A percentile compares a stretch with the other conserved stretches of the same genome.
Evolutionary conservation across 2,329 filamentous ascomycete species (phyloP).

Genomic region (Alternaria dauci): DNA sequence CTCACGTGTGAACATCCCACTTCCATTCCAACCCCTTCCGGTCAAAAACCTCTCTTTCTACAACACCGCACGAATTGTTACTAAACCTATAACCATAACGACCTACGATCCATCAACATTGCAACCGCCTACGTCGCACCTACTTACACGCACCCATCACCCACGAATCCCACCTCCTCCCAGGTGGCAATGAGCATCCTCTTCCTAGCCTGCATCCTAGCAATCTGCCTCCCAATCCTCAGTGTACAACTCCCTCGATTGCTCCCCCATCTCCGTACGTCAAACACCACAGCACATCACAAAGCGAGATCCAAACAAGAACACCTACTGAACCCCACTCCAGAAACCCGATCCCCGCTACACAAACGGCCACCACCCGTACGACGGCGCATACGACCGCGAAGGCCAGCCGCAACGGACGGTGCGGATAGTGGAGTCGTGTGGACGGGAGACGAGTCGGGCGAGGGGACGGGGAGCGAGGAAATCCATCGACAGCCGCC

Average conservation of each 20-base stretch:
- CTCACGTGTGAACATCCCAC: background rate
- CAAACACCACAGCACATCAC: background rate
- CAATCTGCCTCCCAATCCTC: slow-evolving; percentile 36
- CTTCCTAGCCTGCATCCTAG: slow-evolving; percentile 29
- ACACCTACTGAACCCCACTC: slow-evolving; percentile 13
- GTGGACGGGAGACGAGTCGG: background rate
- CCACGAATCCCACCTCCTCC: background rate
- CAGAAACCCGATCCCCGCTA: slow-evolving; percentile 27
- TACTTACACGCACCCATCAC: background rate
- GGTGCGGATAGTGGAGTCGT: slow-evolving; percentile 19
- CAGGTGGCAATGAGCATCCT: slow-evolving; percentile 20
- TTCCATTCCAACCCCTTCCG: background rate
- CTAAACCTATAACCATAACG: background rate
- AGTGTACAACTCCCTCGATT: slow-evolving; percentile 31
- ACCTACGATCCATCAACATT: background rate
- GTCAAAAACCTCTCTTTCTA: background rate
- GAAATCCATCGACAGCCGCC: background rate
- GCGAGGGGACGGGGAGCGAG: slow-evolving; percentile 3
- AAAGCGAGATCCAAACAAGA: background rate
- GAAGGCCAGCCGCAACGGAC: slow-evolving; percentile 7
- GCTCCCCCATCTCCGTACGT: background rate
- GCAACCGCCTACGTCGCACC: no score
- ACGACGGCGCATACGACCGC: slow-evolving; percentile 15
- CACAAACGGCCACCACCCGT: slow-evolving; percentile 14
- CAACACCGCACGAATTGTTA: background rate